Evolutionary conservation across 768 basidiomycete species (phyloP).

Genomic region (Dioszegia hungarica): DNA sequence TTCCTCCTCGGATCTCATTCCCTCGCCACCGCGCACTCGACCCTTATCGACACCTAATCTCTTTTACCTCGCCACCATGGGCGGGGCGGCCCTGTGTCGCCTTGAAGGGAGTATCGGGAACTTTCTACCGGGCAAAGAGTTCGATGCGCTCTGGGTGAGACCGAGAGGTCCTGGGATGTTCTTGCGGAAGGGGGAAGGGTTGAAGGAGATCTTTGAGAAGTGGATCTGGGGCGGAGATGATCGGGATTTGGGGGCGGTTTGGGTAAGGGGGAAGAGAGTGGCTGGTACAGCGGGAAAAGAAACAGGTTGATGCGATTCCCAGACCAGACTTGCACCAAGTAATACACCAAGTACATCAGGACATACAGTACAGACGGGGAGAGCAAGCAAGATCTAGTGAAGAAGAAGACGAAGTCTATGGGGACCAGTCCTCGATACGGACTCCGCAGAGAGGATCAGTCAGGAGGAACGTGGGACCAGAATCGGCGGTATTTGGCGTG

Average conservation of each 20-base stretch:
- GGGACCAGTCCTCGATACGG: no score
- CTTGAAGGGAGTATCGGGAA: slow-evolving; percentile 67
- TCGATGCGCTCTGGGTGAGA: slow-evolving; percentile 78
- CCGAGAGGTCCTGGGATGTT: slow-evolving; percentile 50
- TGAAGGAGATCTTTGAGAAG: slow-evolving; percentile 65
- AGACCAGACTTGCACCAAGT: no score
- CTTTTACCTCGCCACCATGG: slow-evolving; percentile 83
- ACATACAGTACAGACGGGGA: no score
- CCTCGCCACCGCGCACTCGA: not conserved
- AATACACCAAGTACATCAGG: no score
- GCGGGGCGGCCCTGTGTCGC: slow-evolving; percentile 78
- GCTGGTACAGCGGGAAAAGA: slow-evolving; percentile 60
- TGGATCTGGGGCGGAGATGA: slow-evolving; percentile 85
- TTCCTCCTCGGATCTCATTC: not conserved
- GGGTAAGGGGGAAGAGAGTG: slow-evolving; percentile 72
- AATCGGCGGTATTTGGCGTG: no score
- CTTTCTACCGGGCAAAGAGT: slow-evolving; percentile 74
- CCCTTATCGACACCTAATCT: slow-evolving; percentile 70
- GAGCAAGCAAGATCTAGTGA: no score
- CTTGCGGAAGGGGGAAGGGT: slow-evolving; percentile 47
- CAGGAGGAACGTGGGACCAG: no score
- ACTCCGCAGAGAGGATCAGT: no score
- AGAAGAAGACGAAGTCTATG: no score
- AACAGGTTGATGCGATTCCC: no score
- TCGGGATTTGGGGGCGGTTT: slow-evolving; percentile 60